Percentiles rank a stretch among this genome's conserved stretches.
Evolutionary conservation across 2,329 filamentous ascomycete species (phyloP).

Genomic region (Alternaria arbusti): DNA sequence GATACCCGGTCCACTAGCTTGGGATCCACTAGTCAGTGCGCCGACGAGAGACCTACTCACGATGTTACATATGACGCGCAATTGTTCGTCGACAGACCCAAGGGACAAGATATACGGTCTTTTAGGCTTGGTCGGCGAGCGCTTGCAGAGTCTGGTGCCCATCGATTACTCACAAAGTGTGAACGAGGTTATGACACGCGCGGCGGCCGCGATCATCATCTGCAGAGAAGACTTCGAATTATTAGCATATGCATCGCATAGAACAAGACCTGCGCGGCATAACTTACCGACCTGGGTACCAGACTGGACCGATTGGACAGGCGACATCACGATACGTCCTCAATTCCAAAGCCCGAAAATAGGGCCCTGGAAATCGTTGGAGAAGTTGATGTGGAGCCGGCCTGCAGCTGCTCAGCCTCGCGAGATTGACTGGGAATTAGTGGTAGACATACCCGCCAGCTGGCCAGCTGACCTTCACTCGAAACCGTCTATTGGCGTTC

Average conservation of each 20-base stretch:
- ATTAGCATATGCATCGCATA: conserved; percentile 12
- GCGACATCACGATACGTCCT: conserved; percentile 3
- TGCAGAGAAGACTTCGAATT: conserved; percentile 16
- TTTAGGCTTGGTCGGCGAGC: conserved; percentile 13
- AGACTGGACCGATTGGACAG: conserved; percentile 8
- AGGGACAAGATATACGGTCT: conserved; percentile 19
- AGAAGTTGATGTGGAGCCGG: conserved; percentile 2
- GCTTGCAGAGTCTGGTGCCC: conserved; percentile 11
- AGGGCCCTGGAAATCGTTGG: conserved; percentile 16
- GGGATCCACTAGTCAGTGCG: conserved; percentile 18
- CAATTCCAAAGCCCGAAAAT: conserved; percentile 12
- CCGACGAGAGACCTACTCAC: conserved; percentile 15
- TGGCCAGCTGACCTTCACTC: neutral
- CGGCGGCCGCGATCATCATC: conserved; percentile 15
- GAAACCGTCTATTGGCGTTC: conserved; percentile 2
- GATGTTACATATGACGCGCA: conserved; percentile 12
- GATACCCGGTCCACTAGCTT: conserved; percentile 17
- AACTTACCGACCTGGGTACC: conserved; percentile 17
- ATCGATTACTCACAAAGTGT: conserved; percentile 20
- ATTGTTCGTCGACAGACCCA: conserved; percentile 15
- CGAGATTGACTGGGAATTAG: conserved; percentile 4
- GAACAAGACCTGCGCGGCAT: neutral
- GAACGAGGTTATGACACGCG: conserved; percentile 12
- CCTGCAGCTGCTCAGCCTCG: neutral
- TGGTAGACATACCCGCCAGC: conserved; percentile 2